These are phyloP conservation scores for Pleurotus sapidus DNA, from an alignment of 768 basidiomycete species.

Conservation along the genomic window DNA sequence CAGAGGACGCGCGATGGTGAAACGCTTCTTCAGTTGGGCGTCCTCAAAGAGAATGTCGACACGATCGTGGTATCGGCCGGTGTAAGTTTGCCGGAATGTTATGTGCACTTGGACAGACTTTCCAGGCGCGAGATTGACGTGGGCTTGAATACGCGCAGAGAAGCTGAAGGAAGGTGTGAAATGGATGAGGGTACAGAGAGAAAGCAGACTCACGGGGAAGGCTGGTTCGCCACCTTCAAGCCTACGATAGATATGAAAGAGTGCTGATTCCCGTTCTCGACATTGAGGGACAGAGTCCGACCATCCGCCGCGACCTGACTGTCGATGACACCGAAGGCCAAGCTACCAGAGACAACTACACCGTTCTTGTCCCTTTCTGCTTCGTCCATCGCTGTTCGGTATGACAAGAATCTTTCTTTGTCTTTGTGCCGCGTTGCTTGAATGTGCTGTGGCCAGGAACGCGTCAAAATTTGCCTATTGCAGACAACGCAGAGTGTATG, in stretches of 20 bases:
- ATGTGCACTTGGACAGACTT: conserved; percentile 25
- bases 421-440: conserved; percentile 26
- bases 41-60: conserved; percentile 47
- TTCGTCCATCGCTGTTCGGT: conserved; percentile 45
- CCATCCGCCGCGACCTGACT: conserved; percentile 23
- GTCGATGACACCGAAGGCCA: conserved; percentile 55
- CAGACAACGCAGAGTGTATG: conserved; percentile 27
- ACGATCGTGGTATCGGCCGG: conserved; percentile 44
- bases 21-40: conserved; percentile 25
- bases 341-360: conserved; percentile 36
- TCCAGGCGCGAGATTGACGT: conserved; percentile 17
- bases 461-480: conserved; percentile 18
- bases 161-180: conserved; percentile 19
- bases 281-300: conserved; percentile 11
- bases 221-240: conserved; percentile 24
- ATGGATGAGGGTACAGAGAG: background rate
- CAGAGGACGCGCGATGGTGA: conserved; percentile 45
- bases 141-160: conserved; percentile 16
- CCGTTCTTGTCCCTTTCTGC: conserved; percentile 57
- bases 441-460: conserved; percentile 32
- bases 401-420: conserved; percentile 34
- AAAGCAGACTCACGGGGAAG: conserved; percentile 20
- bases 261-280: conserved; percentile 26
- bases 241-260: conserved; percentile 25
- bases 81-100: conserved; percentile 30